A percentile compares a stretch with the other conserved stretches of the same genome.
phyloP scores from a whole-genome alignment of 1,284 basidiomycete genomes.

The Ustilago trichophora region DNA sequence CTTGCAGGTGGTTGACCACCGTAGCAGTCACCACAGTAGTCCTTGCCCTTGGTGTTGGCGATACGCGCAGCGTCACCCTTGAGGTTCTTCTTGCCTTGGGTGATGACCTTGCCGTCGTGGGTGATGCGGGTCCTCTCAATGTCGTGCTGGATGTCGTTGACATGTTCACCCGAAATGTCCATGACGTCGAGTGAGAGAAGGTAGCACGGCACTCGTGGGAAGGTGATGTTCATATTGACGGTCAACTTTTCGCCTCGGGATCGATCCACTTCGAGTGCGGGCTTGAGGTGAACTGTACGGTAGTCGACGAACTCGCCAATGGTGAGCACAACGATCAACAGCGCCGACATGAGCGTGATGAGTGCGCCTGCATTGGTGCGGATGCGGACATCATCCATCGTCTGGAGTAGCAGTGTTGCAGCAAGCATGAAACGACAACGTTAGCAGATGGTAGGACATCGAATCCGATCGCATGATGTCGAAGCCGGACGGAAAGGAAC shows the following conservation, averaged over 20 bases:
- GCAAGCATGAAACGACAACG: no score
- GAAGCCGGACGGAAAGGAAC: no score
- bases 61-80: conserved; percentile 59
- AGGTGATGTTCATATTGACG: conserved; percentile 90
- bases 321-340: conserved; percentile 89
- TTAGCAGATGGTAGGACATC: no score
- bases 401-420: no score
- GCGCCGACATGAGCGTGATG: conserved; percentile 87
- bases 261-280: conserved; percentile 74
- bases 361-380: conserved; percentile 63
- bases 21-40: conserved; percentile 84
- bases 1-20: conserved; percentile 81
- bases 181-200: conserved; percentile 79
- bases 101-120: conserved; percentile 70
- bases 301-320: conserved; percentile 96
- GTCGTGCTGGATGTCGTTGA: conserved; percentile 78
- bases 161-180: conserved; percentile 96
- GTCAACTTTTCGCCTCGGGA: conserved; percentile 92
- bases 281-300: conserved; percentile 74
- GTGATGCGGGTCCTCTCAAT: conserved; percentile 84
- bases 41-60: conserved; percentile 39
- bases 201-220: conserved; percentile 97
- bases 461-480: no score
- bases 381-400: conserved; percentile 65
- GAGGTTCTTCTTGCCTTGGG: conserved; percentile 42